A percentile compares a stretch with the other conserved stretches of the same genome.
These are phyloP conservation scores for Boletus subparvulus DNA, from an alignment of 768 basidiomycete genomes.

Conservation along the genomic window DNA sequence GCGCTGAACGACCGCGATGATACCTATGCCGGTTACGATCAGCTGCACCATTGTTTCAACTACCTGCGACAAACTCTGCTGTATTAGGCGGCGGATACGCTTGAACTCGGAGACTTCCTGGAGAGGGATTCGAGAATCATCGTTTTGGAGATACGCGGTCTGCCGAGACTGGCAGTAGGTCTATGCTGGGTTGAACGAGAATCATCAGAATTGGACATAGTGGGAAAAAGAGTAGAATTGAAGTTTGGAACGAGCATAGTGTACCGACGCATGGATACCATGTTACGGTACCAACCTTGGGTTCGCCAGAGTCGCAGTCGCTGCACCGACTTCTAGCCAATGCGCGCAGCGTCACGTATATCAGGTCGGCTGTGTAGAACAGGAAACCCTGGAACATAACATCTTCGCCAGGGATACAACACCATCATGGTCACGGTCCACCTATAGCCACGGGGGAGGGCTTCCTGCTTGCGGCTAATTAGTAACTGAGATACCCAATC, in stretches of 20 bases:
- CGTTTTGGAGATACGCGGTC: slow-evolving; percentile 13
- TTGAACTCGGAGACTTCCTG: slow-evolving; percentile 19
- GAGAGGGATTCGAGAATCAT: slow-evolving; percentile 7
- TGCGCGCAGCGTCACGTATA: too few relatives aligned
- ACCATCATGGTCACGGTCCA: too few relatives aligned
- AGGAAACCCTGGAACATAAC: too few relatives aligned
- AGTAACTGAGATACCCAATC: too few relatives aligned
- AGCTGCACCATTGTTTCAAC: slow-evolving; percentile 15
- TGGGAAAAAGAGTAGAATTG: slow-evolving; percentile 14
- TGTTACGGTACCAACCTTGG: too few relatives aligned
- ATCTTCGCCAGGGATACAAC: too few relatives aligned
- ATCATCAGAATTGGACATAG: slow-evolving; percentile 6
- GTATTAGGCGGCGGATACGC: slow-evolving; percentile 15
- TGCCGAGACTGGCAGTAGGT: slow-evolving; percentile 10
- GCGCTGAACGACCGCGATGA: slow-evolving; percentile 10
- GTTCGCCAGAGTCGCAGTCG: too few relatives aligned
- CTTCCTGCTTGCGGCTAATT: too few relatives aligned
- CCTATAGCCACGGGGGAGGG: too few relatives aligned
- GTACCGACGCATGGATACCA: too few relatives aligned
- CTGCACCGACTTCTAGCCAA: too few relatives aligned
- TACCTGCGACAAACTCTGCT: slow-evolving; percentile 14
- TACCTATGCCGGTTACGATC: slow-evolving; percentile 2
- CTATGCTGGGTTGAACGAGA: slow-evolving; percentile 4
- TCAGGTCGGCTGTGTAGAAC: too few relatives aligned
- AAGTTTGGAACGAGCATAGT: not conserved